phyloP scores from a whole-genome alignment of 768 basidiomycete species.

The Omphalotus guepiniiformis region DNA sequence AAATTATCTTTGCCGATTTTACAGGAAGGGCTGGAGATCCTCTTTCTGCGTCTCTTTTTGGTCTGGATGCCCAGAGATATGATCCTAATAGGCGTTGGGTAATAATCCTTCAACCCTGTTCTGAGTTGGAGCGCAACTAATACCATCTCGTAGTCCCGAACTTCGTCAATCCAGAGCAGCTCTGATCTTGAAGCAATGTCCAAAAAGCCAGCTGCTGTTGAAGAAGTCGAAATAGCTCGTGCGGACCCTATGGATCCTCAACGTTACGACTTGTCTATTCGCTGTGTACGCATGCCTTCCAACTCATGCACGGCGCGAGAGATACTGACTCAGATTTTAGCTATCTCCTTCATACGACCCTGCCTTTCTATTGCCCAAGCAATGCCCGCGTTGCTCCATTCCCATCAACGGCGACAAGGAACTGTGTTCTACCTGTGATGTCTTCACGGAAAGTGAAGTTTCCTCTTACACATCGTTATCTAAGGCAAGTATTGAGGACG shows the following conservation, averaged over 20 bases:
- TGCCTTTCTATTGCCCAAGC: neutral
- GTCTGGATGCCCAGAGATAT: constrained; percentile 30
- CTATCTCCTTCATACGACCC: too few relatives aligned
- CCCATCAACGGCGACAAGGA: neutral
- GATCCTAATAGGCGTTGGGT: constrained; percentile 22
- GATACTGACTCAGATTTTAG: too few relatives aligned
- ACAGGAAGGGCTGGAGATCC: too few relatives aligned
- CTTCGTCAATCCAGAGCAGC: neutral
- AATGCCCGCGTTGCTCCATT: neutral
- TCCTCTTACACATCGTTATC: neutral
- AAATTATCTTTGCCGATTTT: constrained; percentile 6
- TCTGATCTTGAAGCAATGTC: neutral
- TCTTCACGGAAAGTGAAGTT: neutral
- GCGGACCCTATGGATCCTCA: neutral
- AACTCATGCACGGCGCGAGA: too few relatives aligned
- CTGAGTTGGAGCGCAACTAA: neutral
- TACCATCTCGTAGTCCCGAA: neutral
- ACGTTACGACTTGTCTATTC: neutral
- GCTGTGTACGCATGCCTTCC: neutral
- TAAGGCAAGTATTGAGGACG: neutral
- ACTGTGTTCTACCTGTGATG: neutral
- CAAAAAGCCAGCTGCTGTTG: constrained; percentile 2
- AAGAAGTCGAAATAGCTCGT: neutral
- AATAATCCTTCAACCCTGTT: neutral
- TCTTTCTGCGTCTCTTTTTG: too few relatives aligned